Percentiles rank a stretch among this genome's conserved stretches.
These are phyloP conservation scores for Citrus glauca DNA, from an alignment of 345 rosid genomes.

Conservation along the genomic window DNA sequence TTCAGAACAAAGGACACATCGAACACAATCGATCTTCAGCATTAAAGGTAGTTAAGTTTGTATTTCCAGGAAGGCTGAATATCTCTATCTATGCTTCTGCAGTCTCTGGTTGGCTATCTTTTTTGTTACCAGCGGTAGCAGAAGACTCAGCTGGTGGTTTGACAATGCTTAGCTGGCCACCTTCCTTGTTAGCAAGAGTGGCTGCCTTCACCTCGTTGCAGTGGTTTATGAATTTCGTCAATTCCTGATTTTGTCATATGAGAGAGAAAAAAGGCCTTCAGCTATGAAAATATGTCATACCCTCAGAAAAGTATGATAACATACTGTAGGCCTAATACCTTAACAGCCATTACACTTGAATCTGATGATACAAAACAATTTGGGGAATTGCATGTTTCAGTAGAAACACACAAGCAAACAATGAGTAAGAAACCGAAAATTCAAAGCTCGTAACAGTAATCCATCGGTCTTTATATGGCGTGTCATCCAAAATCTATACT, in stretches of 20 bases:
- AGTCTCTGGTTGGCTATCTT: slow-evolving; percentile 10
- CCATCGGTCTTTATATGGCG: background rate
- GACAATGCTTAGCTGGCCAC: slow-evolving; percentile 68
- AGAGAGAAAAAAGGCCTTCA: background rate
- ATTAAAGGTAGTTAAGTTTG: background rate
- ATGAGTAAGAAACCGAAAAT: background rate
- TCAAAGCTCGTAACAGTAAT: background rate
- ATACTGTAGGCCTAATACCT: background rate
- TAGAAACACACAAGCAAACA: background rate
- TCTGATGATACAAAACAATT: background rate
- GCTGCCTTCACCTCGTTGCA: slow-evolving; percentile 88
- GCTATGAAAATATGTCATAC: background rate
- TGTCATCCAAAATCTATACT: background rate
- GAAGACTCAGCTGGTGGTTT: slow-evolving; percentile 42
- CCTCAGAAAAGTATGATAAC: background rate
- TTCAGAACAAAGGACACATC: background rate
- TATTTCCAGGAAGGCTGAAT: background rate
- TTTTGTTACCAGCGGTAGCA: slow-evolving; percentile 30
- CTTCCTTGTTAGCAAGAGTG: slow-evolving; percentile 68
- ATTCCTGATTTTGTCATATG: slow-evolving; percentile 41
- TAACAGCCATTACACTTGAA: background rate
- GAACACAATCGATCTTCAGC: background rate
- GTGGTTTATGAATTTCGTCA: slow-evolving; percentile 81
- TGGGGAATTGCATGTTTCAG: background rate
- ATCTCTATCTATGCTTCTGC: background rate